Evolutionary conservation across 768 basidiomycete genomes (phyloP), one percentile per base, ranked within the genome.

Genomic region (Phlebiopsis gigantea): DNA sequence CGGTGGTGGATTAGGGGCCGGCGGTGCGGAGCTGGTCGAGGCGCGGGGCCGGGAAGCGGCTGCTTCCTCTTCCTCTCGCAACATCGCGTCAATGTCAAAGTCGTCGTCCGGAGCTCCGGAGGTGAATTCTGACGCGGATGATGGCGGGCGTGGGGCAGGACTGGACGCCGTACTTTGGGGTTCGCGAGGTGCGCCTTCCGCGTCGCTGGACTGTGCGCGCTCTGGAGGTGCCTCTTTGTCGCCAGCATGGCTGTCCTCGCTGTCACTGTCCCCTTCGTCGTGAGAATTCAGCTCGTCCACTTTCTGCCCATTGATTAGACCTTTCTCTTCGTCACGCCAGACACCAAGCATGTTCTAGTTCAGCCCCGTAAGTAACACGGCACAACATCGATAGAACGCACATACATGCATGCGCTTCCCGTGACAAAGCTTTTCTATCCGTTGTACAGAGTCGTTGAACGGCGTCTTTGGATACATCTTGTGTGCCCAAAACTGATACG

Each of bases 401-500:
- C 82, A 59, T 66, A 97, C 96, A 72, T 88, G 80, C 86, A 98
- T 89, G 14, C 89, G 81, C 50, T 84, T 83, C 5, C 89, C 86
- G 62, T 90, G 89, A 66, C 92, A 97, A 10, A 97, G 70, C 63
- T 87, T 91, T 75, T 99, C 96, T 9, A 98, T 82, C 9, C 88
- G 79, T 29, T 82, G 73, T 5, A 96, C 84, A 0, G 93, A 96
- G 65, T 97, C 94, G 45, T 78, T 77, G 69, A 98, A 97, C 41
- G 87, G 85, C 4, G 82, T 86, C 65, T 88, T 92, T 4, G 97
- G 97, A 67, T 88, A 95, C 77, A 99, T 77, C 63, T 80, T 82
- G 73, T 98, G 97, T 3, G 93, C 81, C 97, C 97, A 99, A 64
- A 93, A 89, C 65, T 94, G 93, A 68, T 98, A 98, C 31, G 89